Evolutionary conservation across 2,329 filamentous ascomycete species (phyloP), one percentile per base, ranked within the genome.

Genomic region (Colletotrichum siamense): DNA sequence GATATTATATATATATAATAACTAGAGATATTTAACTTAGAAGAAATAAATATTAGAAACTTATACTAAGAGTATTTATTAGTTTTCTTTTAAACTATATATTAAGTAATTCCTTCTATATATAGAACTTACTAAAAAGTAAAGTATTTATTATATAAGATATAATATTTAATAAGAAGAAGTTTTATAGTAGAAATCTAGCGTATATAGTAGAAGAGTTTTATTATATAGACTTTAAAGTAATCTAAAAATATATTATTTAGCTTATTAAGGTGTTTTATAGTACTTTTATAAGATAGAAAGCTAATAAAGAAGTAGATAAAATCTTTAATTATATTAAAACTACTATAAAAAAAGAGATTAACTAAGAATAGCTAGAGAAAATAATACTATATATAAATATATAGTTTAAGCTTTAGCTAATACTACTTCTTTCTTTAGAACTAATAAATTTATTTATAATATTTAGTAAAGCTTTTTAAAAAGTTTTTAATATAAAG

Each of bases 341-440:
- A 15, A 8, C 0, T 10, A 15, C 0, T 44, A 44, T 18, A 18
- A 44, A 2, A 44, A 2, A 44, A 18, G 4, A 44, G 36, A 9
- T 9, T 18, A 39, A 18, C 4, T 44, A 44, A 44, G 5, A 18
- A 9, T 18, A 44, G 2, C 2, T 18, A 18, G 5, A 44, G 8
- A 44, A 44, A 18, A 2, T 9, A 9, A 1, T 18, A 44, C 0
- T 44, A 18, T 18, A 44, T 44, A 44, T 44, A 44, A 44, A 5
- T 44, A 44, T 5, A 5, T 44, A 44, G 0, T 44, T 18, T 18
- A 44, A 44, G 5, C 1, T 44, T n/a, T n/a, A 44, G 1, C 2
- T 44, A 18, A 44, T 0, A 5, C 3, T n/a, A 18, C 8, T 5
- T 18, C 16, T 44, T 0, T 9, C 0, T n/a, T 2, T 44, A 44